Base-by-base conservation (phyloP, 2,329 filamentous ascomycete genomes). In the Geosmithia morbida region DNA sequence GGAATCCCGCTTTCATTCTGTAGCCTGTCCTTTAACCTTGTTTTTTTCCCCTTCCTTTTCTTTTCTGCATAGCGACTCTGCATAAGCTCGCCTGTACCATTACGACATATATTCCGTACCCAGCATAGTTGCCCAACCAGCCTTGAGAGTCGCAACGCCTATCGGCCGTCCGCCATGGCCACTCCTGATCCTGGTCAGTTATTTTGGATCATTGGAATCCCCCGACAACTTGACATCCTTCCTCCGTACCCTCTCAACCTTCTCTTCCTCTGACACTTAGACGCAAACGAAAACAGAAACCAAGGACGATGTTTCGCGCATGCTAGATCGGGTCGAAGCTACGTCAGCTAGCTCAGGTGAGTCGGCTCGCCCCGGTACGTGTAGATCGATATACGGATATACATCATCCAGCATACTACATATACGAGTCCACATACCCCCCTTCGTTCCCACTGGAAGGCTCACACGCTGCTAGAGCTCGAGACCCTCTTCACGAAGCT, bases 401-500 rank as follows among this genome's bases (percentile, higher is more conserved):
- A 30, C 29, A 30, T 30, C 7, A 30, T 7, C 29, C 6, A 7
- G 29, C 33, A 37, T 37, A 16, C 13, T 13, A 11, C 14, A 37
- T 37, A 37, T 13, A 37, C 14, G 14, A 16, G 14, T 37, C 3
- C 33, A 37, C 13, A 37, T 37, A 16, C 33, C 3, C 22, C 8
- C 22, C 22, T 8, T 8, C 8, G 22, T 26, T 8, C 20, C 10
- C 14, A 44, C 11, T 16, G 43, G 41, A 30, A 45, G n/a, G n/a
- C 13, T 16, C 10, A 30, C 26, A 30, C 3, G 14, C 18, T 45
- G 14, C 39, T n/a, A 49, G 48, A 46, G 16, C 39, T 46, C 4
- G 45, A 47, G 2, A 42, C 26, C n/a, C 45, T 47, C 8, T 26
- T 49, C 18, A 47, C 18, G 14, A 41, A 49, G 42, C 45, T 49